These are phyloP conservation scores for Flammula alnicola DNA, from an alignment of 1,284 basidiomycete genomes.

Conservation along the genomic window DNA sequence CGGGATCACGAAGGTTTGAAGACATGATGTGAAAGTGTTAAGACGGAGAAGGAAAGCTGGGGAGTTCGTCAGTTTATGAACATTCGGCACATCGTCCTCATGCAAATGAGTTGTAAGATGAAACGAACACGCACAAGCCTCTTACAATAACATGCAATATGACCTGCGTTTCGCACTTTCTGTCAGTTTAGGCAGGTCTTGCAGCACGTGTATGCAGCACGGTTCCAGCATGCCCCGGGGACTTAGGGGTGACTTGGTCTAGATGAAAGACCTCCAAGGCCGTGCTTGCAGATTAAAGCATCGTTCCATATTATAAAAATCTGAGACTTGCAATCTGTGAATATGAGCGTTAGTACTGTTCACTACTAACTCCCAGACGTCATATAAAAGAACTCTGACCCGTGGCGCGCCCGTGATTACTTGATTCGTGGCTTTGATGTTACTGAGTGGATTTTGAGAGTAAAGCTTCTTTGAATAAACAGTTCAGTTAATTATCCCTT, in stretches of 20 bases:
- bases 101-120: constrained; percentile 30
- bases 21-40: constrained; percentile 25
- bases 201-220: constrained; percentile 35
- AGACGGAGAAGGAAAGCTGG: constrained; percentile 7
- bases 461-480: no score
- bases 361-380: no score
- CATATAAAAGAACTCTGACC: no score
- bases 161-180: constrained; percentile 9
- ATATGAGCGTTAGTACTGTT: no score
- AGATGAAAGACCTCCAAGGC: neutral
- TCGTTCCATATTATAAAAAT: neutral
- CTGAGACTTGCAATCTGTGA: no score
- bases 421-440: no score
- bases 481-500: no score
- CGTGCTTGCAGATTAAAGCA: neutral
- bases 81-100: constrained; percentile 28
- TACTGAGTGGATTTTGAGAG: no score
- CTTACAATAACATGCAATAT: constrained; percentile 19
- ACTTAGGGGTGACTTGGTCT: neutral
- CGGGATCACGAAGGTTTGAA: constrained; percentile 20
- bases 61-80: constrained; percentile 26
- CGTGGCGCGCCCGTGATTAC: no score
- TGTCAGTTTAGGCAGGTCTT: constrained; percentile 18
- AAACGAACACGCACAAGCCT: constrained; percentile 28
- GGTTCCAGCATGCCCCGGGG: constrained; percentile 23